Conservation (phyloP, 345 rosid species). For the Syzygium aqueum region DNA sequence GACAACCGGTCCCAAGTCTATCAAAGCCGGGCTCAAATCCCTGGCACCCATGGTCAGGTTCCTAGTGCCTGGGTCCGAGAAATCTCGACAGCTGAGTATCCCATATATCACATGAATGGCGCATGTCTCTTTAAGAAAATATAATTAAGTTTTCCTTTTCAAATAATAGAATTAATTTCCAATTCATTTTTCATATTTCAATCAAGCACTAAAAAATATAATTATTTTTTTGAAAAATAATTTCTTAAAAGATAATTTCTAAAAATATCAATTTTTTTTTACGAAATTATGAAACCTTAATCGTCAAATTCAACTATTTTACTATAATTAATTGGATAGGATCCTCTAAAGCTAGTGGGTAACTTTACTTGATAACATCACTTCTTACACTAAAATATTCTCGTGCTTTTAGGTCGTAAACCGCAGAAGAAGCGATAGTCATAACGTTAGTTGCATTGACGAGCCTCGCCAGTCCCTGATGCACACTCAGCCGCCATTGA, state of each 20-base stretch:
- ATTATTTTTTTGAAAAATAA: background rate
- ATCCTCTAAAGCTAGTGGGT: background rate
- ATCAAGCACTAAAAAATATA: background rate
- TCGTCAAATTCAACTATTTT: background rate
- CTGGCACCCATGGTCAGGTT: background rate
- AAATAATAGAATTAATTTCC: accelerated
- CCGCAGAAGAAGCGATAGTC: background rate
- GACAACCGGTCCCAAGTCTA: background rate
- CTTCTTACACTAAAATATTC: background rate
- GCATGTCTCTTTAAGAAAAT: background rate
- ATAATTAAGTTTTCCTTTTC: background rate
- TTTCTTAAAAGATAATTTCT: no score
- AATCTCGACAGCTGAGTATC: accelerated
- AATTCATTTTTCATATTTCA: background rate
- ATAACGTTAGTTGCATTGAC: background rate
- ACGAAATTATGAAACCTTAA: accelerated
- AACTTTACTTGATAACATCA: background rate
- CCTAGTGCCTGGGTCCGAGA: accelerated
- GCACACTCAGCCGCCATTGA: background rate
- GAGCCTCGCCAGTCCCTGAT: background rate
- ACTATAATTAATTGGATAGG: background rate
- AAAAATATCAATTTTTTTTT: background rate
- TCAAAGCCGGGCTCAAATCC: accelerated
- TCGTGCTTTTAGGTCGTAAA: background rate
- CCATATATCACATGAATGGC: no score